These are phyloP conservation scores for Dactylorhiza incarnata DNA, from an alignment of 106 monocot species.

Conservation along the genomic window DNA sequence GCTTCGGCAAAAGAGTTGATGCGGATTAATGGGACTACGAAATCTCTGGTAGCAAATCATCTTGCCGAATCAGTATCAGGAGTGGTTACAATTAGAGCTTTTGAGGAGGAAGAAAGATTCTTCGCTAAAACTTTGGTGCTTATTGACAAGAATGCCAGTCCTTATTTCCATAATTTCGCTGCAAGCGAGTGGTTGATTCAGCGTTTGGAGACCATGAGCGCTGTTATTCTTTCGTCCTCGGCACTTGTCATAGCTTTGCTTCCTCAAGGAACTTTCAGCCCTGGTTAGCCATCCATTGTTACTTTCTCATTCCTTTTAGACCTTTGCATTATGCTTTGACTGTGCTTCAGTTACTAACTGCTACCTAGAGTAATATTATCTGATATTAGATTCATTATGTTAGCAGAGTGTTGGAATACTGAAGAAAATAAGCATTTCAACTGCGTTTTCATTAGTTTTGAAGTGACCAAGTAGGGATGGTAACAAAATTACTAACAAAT, in stretches of 20 bases:
- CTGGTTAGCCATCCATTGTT: conserved; percentile 36
- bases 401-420: not conserved
- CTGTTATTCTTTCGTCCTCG: conserved; percentile 67
- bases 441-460: not conserved
- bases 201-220: conserved; percentile 83
- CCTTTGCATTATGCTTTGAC: not conserved
- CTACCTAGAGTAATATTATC: not conserved
- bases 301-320: not conserved
- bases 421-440: not conserved
- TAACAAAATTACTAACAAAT: not conserved
- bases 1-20: conserved; percentile 90
- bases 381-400: not conserved
- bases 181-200: conserved; percentile 92
- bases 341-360: not conserved
- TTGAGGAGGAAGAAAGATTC: conserved; percentile 75
- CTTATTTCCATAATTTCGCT: conserved; percentile 85
- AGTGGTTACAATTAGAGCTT: conserved; percentile 86
- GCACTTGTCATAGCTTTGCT: conserved; percentile 85
- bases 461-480: not conserved
- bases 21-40: conserved; percentile 93
- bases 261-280: conserved; percentile 75
- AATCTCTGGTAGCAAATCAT: conserved; percentile 83
- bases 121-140: conserved; percentile 68
- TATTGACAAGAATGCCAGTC: conserved; percentile 81
- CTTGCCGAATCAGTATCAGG: conserved; percentile 78